phyloP scores from a whole-genome alignment of 345 rosid species.

The Melaleuca quinquenervia region DNA sequence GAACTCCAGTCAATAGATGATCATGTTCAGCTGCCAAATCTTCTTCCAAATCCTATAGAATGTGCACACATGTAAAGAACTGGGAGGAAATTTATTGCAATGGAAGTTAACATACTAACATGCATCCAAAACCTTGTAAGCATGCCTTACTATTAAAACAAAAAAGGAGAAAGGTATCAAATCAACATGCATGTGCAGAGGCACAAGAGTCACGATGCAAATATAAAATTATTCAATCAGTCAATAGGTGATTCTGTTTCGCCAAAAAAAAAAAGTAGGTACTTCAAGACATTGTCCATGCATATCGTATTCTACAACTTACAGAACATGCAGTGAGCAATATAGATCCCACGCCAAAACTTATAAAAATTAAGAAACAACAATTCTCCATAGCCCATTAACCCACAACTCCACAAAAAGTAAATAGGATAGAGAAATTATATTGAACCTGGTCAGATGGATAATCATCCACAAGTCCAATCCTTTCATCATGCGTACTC shows the following conservation, averaged over 20 bases:
- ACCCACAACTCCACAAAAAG: neutral
- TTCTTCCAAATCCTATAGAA: neutral
- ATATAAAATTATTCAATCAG: neutral
- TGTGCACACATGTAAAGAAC: neutral
- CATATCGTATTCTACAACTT: neutral
- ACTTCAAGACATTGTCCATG: neutral
- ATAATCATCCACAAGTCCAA: conserved; percentile 42
- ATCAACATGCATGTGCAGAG: neutral
- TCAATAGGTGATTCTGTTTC: neutral
- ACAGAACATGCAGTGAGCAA: neutral
- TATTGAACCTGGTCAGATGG: conserved; percentile 42
- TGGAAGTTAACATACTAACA: neutral
- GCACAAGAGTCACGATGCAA: neutral
- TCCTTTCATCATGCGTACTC: conserved; percentile 20
- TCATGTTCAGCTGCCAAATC: conserved; percentile 9
- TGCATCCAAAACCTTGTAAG: neutral
- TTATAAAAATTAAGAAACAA: neutral
- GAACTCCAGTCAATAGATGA: conserved; percentile 21
- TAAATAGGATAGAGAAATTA: neutral
- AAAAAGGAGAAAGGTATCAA: neutral
- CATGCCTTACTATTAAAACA: neutral
- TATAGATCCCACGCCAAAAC: neutral
- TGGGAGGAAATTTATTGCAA: neutral
- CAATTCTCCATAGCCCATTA: neutral
- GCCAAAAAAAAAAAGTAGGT: neutral